phyloP scores from a whole-genome alignment of 306 rosid genomes.

The Rubus idaeus region DNA sequence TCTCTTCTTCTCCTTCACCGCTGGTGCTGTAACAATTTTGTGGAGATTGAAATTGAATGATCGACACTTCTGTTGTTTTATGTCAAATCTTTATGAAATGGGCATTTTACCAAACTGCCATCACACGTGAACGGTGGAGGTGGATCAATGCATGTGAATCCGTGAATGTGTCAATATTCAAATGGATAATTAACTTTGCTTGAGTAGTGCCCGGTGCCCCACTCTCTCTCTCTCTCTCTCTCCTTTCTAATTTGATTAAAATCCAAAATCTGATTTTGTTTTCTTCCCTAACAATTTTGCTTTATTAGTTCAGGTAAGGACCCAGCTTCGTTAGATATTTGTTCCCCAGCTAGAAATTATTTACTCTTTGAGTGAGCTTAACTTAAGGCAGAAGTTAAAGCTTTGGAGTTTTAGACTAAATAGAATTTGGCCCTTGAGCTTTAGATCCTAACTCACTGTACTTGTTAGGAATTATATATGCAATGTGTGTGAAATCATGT shows the following conservation, averaged over 20 bases:
- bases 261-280: not conserved
- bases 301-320: not conserved
- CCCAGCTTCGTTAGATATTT: not conserved
- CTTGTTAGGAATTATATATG: not conserved
- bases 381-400: not conserved
- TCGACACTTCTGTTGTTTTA: not conserved
- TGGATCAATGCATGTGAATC: constrained; percentile 12
- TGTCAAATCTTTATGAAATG: not conserved
- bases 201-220: too few relatives aligned
- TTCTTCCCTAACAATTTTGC: not conserved
- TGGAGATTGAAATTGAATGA: not conserved
- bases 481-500: not conserved
- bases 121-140: not conserved
- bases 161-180: constrained; percentile 7
- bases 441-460: not conserved
- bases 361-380: not conserved
- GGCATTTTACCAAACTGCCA: constrained; percentile 12
- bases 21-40: not conserved
- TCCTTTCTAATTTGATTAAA: not conserved
- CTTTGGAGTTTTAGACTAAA: not conserved
- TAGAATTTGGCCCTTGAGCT: not conserved
- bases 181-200: not conserved
- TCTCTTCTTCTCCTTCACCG: not conserved
- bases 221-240: not conserved
- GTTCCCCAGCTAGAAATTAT: not conserved